Evolutionary conservation across 179 eudicot species (phyloP).

Genomic region (Spinacia oleracea): DNA sequence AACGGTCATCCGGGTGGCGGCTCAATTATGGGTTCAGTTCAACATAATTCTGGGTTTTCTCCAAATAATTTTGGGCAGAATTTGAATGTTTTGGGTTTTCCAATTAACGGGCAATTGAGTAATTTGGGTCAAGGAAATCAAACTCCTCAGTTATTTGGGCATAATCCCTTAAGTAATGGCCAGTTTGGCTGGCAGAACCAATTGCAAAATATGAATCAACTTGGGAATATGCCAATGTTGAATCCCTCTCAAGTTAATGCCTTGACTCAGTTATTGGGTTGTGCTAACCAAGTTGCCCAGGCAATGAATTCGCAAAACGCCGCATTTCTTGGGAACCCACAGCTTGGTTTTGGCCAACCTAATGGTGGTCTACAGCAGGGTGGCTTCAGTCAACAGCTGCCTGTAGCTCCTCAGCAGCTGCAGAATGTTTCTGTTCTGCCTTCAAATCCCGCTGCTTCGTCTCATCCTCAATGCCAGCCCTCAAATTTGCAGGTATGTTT

Average conservation of each 20-base stretch:
- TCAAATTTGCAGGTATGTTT: slow-evolving; percentile 47
- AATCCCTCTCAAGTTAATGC: slow-evolving; percentile 45
- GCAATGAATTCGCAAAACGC: slow-evolving; percentile 44
- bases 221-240: slow-evolving; percentile 41
- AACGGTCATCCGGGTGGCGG: slow-evolving; percentile 21
- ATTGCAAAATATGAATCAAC: slow-evolving; percentile 48
- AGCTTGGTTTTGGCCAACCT: slow-evolving; percentile 31
- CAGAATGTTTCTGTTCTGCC: slow-evolving; percentile 35
- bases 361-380: slow-evolving; percentile 39
- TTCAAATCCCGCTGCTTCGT: slow-evolving; percentile 26
- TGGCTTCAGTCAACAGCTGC: slow-evolving; percentile 35
- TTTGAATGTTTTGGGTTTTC: slow-evolving; percentile 26
- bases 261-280: slow-evolving; percentile 37
- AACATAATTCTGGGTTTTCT: slow-evolving; percentile 33
- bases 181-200: slow-evolving; percentile 50
- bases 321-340: slow-evolving; percentile 35
- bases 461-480: slow-evolving; percentile 34
- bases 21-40: slow-evolving; percentile 34
- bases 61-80: slow-evolving; percentile 34
- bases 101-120: slow-evolving; percentile 29
- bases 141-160: slow-evolving; percentile 39
- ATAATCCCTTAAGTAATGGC: slow-evolving; percentile 39
- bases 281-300: slow-evolving; percentile 49
- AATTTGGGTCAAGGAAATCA: slow-evolving; percentile 27
- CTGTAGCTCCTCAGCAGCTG: slow-evolving; percentile 30